Evolutionary conservation across 2,329 filamentous ascomycete species (phyloP), one percentile per base, ranked within the genome.

Genomic region (Magnaporthiopsis poae): DNA sequence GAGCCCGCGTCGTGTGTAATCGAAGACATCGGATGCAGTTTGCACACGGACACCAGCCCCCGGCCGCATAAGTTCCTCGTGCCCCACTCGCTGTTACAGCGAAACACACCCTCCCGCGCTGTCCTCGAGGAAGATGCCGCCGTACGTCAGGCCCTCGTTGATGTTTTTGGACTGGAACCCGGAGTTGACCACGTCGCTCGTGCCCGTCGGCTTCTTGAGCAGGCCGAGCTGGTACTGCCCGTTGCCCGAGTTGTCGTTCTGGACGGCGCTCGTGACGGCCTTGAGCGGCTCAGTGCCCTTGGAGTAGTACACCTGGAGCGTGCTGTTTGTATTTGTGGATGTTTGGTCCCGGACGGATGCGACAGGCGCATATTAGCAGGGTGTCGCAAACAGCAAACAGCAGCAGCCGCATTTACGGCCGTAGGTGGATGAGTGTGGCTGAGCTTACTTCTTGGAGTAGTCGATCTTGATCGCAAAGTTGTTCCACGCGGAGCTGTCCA

Each of bases 391-490:
- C n/a, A n/a, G n/a, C n/a, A n/a, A n/a, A n/a, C n/a, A n/a, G n/a
- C n/a, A n/a, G n/a, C n/a, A n/a, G n/a, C n/a, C n/a, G n/a, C n/a
- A n/a, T n/a, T n/a, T n/a, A n/a, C n/a, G n/a, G n/a, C n/a, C n/a
- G n/a, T n/a, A n/a, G n/a, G n/a, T n/a, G n/a, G n/a, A n/a, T n/a
- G n/a, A n/a, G n/a, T n/a, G n/a, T 11, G 31, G 39, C 3, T 25
- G 18, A 27, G 56, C 59, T 61, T 46, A 85, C 83, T 86, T 86
- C 70, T 81, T 78, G 60, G 73, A 73, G 69, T 83, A 87, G 71
- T 87, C 81, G 25, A 86, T 74, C 12, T 80, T 82, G 56, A 86
- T 71, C 27, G 83, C 85, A 77, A 87, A 87, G 74, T 87, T 87
- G 73, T 88, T 84, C 84, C 84, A 87, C 25, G 77, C 77, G 46